Conservation (phyloP, 331 rosid genomes). For the Quercus lobata region DNA sequence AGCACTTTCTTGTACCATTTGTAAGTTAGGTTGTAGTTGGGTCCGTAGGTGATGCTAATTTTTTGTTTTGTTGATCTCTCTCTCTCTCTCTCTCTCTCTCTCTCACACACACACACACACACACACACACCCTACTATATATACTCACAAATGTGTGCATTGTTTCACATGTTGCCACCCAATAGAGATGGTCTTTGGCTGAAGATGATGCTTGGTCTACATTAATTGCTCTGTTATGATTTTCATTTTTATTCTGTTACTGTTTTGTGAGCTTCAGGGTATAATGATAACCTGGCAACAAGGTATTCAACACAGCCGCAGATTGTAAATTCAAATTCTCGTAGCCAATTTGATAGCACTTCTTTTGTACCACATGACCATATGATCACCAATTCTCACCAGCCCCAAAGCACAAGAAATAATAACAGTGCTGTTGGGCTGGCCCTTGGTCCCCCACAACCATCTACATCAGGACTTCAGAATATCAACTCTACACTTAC, state of each 20-base stretch:
- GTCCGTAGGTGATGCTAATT: background rate
- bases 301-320: conserved; percentile 53
- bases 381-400: conserved; percentile 51
- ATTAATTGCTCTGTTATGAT: conserved; percentile 3
- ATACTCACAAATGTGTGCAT: background rate
- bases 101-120: background rate
- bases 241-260: background rate
- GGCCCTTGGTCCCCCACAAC: conserved; percentile 84
- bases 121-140: background rate
- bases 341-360: conserved; percentile 48
- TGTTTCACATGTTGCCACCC: background rate
- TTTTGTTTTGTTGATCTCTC: background rate
- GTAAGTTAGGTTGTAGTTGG: background rate
- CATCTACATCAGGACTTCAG: conserved; percentile 68
- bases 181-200: background rate
- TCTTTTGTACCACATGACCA: conserved; percentile 55
- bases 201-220: background rate
- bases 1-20: background rate
- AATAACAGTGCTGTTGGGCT: conserved; percentile 56
- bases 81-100: background rate
- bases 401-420: conserved; percentile 37
- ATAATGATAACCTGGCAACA: conserved; percentile 40
- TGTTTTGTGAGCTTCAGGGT: conserved; percentile 40
- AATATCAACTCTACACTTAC: conserved; percentile 48
- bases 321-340: conserved; percentile 52